Evolutionary conservation across 2,329 filamentous ascomycete species (phyloP), one percentile per base, ranked within the genome.

Genomic region (Arthrinium phaeospermum): DNA sequence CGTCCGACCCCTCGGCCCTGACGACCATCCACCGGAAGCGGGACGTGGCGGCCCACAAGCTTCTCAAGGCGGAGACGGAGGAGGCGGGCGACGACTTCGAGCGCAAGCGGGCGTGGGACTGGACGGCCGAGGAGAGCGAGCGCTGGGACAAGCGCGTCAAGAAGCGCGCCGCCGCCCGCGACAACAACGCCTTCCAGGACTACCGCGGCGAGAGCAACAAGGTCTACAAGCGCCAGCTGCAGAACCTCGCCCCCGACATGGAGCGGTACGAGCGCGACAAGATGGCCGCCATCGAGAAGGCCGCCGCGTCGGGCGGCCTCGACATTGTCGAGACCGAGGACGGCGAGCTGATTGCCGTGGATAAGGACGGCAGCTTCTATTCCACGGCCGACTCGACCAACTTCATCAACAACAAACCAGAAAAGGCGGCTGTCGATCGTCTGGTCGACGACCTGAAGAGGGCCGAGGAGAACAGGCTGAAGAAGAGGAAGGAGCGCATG

Each of bases 31-130:
- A 93, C 75, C 93, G 95, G 74, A 94, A 95, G 79, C 93, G 94
- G 78, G 95, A 94, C 71, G 91, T 96, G 76, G 96, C 96, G 27
- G 91, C 93, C 7, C 94, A 98, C 82, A 99, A 98, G 80, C 90
- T 99, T 0, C 88, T 98, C 61, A 98, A 98, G 85, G 94, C 95
- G 4, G 95, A 98, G 78, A 92, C 95, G 1, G 94, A 95, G 81
- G 94, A 94, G 24, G 86, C 88, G 0, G 95, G 95, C 46, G 94
- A 94, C 71, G 96, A 98, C 82, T 99, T 98, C 80, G 96, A 99
- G 87, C 93, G 96, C 76, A 98, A 98, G 84, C 92, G 96, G 53
- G 96, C 96, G 1, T 99, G 96, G 96, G 96, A 98, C 85, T 99
- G 96, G 94, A 99, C 96, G 0, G 86, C 96, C 8, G 96, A 99